Conservation (phyloP, 306 rosid genomes). For the Cucumis cinereus region DNA sequence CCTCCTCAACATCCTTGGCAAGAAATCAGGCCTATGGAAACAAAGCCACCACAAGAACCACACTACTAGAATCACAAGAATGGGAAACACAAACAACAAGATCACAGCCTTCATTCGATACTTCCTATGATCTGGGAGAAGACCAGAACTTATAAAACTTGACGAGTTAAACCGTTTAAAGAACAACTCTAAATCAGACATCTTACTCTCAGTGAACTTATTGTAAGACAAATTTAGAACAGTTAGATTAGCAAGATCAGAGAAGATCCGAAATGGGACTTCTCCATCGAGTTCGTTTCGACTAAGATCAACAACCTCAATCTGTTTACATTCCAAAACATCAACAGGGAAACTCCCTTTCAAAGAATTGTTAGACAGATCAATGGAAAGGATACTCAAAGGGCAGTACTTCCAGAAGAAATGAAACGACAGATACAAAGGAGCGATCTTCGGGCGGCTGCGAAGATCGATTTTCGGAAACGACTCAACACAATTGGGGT, state of each 20-base stretch:
- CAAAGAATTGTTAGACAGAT: slow-evolving; percentile 44
- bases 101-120: slow-evolving; percentile 28
- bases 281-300: slow-evolving; percentile 41
- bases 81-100: slow-evolving; percentile 42
- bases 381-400: slow-evolving; percentile 33
- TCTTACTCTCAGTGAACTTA: slow-evolving; percentile 35
- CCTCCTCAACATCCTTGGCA: slow-evolving; percentile 30
- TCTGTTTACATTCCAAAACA: slow-evolving; percentile 45
- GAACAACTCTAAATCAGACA: slow-evolving; percentile 30
- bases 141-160: slow-evolving; percentile 51
- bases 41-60: slow-evolving; percentile 42
- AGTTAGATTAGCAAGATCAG: slow-evolving; percentile 37
- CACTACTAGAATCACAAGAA: slow-evolving; percentile 34
- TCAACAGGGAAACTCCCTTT: slow-evolving; percentile 44
- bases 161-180: slow-evolving; percentile 39
- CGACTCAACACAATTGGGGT: slow-evolving; percentile 46
- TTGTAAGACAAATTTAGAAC: slow-evolving; percentile 45
- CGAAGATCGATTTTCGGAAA: slow-evolving; percentile 58
- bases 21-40: slow-evolving; percentile 47
- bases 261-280: slow-evolving; percentile 38
- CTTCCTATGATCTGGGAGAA: slow-evolving; percentile 24
- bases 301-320: slow-evolving; percentile 49
- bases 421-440: slow-evolving; percentile 52
- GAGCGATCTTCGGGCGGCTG: slow-evolving; percentile 34
- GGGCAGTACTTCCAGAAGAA: slow-evolving; percentile 80